Conservation (phyloP, 2,329 filamentous ascomycete species). For the Stemphylium vesicarium region DNA sequence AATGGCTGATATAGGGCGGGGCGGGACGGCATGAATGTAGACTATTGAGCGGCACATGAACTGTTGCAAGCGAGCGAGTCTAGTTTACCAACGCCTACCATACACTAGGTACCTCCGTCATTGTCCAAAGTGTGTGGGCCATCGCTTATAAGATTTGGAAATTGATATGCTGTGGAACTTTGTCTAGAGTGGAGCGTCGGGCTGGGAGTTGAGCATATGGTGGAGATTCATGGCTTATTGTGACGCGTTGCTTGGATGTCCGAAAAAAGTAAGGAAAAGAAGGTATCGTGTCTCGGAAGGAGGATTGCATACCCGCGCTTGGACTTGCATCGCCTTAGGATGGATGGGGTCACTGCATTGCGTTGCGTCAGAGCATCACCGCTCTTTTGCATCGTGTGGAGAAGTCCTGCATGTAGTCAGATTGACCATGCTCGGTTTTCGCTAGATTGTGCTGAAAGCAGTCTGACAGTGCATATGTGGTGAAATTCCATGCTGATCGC, state of each 20-base stretch:
- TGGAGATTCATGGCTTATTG: constrained; percentile 1
- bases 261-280: background rate
- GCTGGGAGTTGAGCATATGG: background rate
- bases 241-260: background rate
- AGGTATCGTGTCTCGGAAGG: background rate
- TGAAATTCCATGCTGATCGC: background rate
- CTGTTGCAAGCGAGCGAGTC: constrained; percentile 1
- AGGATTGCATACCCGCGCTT: background rate
- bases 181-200: background rate
- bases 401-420: background rate
- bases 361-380: background rate
- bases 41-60: background rate
- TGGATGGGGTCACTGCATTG: background rate
- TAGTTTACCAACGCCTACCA: background rate
- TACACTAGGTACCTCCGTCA: too few relatives aligned
- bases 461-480: constrained; percentile 6
- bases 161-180: background rate
- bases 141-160: constrained; percentile 2
- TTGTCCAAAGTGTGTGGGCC: background rate
- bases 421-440: background rate
- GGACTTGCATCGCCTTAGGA: background rate
- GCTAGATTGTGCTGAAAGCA: background rate
- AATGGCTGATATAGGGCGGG: background rate
- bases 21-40: constrained; percentile 4
- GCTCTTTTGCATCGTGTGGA: background rate